Evolutionary conservation across 192 early-diverging fungal species (phyloP).

Genomic region (Pilobolus umbonatus): DNA sequence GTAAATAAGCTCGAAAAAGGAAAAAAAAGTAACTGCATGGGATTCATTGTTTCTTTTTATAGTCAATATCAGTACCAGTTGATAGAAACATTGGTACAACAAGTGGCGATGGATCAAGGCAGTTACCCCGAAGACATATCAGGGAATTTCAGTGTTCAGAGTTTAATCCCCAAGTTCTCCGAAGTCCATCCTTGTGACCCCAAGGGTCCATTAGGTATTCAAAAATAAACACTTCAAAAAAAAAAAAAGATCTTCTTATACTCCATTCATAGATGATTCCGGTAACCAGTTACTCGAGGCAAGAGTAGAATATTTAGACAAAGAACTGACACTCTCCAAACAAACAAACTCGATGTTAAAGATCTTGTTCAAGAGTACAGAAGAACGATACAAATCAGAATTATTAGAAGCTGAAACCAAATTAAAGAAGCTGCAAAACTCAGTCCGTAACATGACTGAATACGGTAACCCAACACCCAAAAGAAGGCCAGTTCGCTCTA

Average conservation of each 20-base stretch:
- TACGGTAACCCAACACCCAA: conserved; percentile 24
- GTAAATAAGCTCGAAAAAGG: not conserved
- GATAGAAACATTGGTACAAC: conserved; percentile 11
- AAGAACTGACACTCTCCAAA: conserved; percentile 24
- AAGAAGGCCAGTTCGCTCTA: conserved; percentile 4
- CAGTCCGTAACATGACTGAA: conserved; percentile 21
- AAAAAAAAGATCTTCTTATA: not conserved
- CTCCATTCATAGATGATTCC: not conserved
- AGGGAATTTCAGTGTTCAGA: conserved; percentile 5
- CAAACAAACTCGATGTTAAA: conserved; percentile 26
- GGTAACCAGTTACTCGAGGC: conserved; percentile 21
- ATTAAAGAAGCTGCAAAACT: conserved; percentile 20
- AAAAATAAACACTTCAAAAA: not conserved
- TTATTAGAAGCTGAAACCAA: conserved; percentile 31
- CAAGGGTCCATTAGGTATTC: not conserved
- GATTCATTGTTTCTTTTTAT: not conserved
- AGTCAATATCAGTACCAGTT: conserved; percentile 12
- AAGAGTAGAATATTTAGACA: conserved; percentile 26
- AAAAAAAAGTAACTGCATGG: not conserved
- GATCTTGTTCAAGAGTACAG: conserved; percentile 12
- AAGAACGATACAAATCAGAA: conserved; percentile 21
- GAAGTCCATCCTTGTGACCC: too few species aligned
- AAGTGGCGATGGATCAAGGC: conserved; percentile 8
- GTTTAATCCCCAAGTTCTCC: conserved; percentile 11
- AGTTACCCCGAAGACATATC: conserved; percentile 10